A percentile compares a stretch with the other conserved stretches of the same genome.
Conservation (phyloP, 2,329 filamentous ascomycete genomes). For the Hysterium pulicare region DNA sequence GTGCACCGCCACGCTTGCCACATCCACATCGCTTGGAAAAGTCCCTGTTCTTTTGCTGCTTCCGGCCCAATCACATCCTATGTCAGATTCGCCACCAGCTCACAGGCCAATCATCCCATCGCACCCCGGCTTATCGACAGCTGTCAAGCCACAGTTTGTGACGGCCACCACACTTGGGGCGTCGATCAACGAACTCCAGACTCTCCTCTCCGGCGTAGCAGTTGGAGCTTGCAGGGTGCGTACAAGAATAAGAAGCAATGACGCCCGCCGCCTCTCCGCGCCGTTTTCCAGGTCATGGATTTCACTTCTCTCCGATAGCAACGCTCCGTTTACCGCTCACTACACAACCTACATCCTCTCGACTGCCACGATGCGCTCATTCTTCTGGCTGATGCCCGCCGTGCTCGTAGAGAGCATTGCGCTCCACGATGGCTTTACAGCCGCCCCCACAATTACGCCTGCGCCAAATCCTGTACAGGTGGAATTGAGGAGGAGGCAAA, state of each 20-base stretch:
- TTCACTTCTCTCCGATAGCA: no score
- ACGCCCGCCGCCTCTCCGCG: no score
- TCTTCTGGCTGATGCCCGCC: neutral
- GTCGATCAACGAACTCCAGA: neutral
- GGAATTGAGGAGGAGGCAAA: constrained; percentile 11
- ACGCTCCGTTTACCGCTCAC: no score
- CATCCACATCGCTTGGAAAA: neutral
- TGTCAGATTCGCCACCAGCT: neutral
- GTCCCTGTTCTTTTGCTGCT: no score
- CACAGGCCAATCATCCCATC: neutral
- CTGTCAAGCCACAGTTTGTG: neutral
- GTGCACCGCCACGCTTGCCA: neutral
- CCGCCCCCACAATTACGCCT: constrained; percentile 23
- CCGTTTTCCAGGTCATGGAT: no score
- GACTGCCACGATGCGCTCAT: constrained; percentile 2
- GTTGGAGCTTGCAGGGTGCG: no score
- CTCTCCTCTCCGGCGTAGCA: no score
- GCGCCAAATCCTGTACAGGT: constrained; percentile 17
- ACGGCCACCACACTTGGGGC: neutral
- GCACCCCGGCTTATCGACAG: neutral
- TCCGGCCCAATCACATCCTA: neutral
- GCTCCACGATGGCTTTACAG: no score
- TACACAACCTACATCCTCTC: neutral
- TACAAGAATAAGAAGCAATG: no score
- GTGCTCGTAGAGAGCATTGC: constrained; percentile 1